Evolutionary conservation across 163 green algal genomes (phyloP).

Genomic region (Scenedesmus sp.): DNA sequence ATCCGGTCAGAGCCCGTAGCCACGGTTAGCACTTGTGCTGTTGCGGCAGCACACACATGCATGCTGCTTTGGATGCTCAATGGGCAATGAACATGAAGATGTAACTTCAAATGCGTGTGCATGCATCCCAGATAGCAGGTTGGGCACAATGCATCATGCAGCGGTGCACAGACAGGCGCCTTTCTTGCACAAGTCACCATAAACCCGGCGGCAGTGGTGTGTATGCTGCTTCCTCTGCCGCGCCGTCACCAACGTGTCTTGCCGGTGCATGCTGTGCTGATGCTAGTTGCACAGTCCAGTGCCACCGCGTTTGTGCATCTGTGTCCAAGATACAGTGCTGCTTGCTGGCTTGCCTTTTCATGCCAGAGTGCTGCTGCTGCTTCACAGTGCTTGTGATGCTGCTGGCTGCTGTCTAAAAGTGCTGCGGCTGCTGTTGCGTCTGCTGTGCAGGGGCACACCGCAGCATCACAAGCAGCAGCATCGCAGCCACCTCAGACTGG

Average conservation of each 20-base stretch:
- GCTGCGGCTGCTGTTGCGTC: not conserved
- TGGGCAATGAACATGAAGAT: too few relatives aligned
- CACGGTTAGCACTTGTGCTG: not conserved
- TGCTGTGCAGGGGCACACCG: not conserved
- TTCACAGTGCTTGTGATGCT: constrained; percentile 52
- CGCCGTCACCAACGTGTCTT: too few relatives aligned
- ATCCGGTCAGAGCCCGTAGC: not conserved
- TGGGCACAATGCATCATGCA: too few relatives aligned
- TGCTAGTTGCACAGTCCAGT: too few relatives aligned
- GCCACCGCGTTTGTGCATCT: too few relatives aligned
- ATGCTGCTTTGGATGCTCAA: too few relatives aligned
- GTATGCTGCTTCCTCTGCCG: not conserved
- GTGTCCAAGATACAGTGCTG: too few relatives aligned
- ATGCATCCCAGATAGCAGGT: too few relatives aligned
- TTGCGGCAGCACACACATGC: constrained; percentile 37
- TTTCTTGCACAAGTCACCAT: not conserved
- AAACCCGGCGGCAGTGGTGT: not conserved
- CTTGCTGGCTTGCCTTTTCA: too few relatives aligned
- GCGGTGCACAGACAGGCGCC: too few relatives aligned
- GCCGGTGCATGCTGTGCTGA: not conserved
- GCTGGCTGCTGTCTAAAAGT: not conserved
- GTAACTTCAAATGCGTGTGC: too few relatives aligned
- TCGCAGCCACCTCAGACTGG: not conserved
- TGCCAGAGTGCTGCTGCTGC: not conserved
- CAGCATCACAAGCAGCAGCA: constrained; percentile 35